Percentiles rank a stretch among this genome's conserved stretches.
Evolutionary conservation across 805 yeast genomes (phyloP).

Genomic region (Wickerhamiella cacticola): DNA sequence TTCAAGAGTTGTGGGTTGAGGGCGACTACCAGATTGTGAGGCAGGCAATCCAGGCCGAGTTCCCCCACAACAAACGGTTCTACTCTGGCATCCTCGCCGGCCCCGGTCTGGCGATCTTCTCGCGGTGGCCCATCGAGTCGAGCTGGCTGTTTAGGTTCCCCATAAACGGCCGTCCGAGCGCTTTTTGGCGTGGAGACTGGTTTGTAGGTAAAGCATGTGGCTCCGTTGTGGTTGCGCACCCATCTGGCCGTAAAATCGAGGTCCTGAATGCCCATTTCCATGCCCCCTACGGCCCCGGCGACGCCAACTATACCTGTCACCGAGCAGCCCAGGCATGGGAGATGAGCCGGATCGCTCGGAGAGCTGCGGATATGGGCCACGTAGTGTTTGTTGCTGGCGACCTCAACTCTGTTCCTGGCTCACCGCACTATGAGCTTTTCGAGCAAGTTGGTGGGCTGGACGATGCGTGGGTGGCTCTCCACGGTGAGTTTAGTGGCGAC

Average conservation of each 20-base stretch:
- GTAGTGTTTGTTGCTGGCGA: conserved; percentile 88
- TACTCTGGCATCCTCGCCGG: conserved; percentile 81
- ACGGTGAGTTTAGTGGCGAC: conserved; percentile 36
- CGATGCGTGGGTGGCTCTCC: conserved; percentile 72
- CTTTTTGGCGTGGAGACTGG: conserved; percentile 94
- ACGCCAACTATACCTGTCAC: conserved; percentile 81
- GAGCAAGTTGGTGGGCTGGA: conserved; percentile 53
- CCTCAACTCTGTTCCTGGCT: conserved; percentile 77
- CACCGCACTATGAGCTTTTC: conserved; percentile 65
- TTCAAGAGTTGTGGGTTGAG: conserved; percentile 91
- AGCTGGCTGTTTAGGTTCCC: conserved; percentile 78
- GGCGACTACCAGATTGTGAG: conserved; percentile 67
- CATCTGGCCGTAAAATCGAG: conserved; percentile 44
- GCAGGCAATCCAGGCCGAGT: conserved; percentile 33
- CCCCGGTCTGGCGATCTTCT: conserved; percentile 80
- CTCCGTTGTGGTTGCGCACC: conserved; percentile 51
- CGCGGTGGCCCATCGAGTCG: conserved; percentile 69
- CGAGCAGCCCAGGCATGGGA: conserved; percentile 97
- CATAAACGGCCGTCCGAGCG: conserved; percentile 86
- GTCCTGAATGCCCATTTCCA: conserved; percentile 90
- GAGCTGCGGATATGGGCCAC: conserved; percentile 61
- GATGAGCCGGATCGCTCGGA: conserved; percentile 51
- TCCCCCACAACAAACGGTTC: conserved; percentile 58
- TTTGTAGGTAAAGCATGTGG: conserved; percentile 86
- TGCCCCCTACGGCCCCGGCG: conserved; percentile 88